Evolutionary conservation across 129 eudicot genomes (phyloP).

Genomic region (Centella asiatica): DNA sequence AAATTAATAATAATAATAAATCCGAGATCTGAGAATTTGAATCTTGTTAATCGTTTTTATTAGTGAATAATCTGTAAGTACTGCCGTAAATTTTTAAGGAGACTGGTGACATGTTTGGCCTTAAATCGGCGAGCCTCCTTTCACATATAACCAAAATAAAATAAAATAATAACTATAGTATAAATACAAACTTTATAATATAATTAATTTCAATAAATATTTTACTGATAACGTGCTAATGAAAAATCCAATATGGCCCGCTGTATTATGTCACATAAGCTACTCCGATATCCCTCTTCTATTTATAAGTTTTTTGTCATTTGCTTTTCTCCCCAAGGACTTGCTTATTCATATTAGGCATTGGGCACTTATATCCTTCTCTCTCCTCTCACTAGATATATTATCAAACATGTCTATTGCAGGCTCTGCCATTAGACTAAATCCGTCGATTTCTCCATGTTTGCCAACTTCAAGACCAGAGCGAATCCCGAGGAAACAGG

Average conservation of each 20-base stretch:
- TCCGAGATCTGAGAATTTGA: no score
- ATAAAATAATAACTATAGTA: neutral
- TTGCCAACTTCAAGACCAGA: slow-evolving; percentile 18
- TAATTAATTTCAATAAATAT: no score
- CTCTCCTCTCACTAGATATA: slow-evolving; percentile 5
- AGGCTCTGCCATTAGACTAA: slow-evolving; percentile 32
- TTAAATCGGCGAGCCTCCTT: neutral
- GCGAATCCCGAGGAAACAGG: slow-evolving; percentile 40
- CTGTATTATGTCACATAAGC: slow-evolving; percentile 1
- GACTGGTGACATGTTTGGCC: no score
- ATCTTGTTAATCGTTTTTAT: no score
- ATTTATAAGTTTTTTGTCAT: neutral
- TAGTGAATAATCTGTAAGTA: no score
- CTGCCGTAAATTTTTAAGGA: no score
- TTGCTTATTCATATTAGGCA: neutral
- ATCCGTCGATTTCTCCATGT: slow-evolving; percentile 23
- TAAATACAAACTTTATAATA: neutral
- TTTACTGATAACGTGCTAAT: neutral
- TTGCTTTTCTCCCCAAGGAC: neutral
- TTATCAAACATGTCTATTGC: slow-evolving; percentile 43
- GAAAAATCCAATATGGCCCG: neutral
- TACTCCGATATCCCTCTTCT: neutral
- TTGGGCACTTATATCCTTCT: slow-evolving; percentile 13
- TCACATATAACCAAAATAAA: neutral
- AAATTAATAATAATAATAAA: no score